Evolutionary conservation across 2,329 filamentous ascomycete species (phyloP).

Genomic region (Penicillium sp.): DNA sequence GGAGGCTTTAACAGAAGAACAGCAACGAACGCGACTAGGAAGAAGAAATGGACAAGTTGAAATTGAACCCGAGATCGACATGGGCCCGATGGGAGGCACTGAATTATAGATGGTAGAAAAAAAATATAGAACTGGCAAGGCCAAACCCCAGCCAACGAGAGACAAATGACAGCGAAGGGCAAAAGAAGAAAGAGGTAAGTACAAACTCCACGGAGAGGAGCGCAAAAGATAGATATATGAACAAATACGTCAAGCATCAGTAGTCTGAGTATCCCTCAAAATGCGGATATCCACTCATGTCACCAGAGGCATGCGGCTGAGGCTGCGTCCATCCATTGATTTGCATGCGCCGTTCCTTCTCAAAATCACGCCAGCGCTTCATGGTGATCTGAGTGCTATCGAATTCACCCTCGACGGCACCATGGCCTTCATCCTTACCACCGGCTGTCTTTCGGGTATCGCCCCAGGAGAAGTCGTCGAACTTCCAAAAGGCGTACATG

Average conservation of each 20-base stretch:
- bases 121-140: conserved; percentile 10
- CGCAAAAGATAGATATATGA: not conserved
- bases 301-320: conserved; percentile 7
- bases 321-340: conserved; percentile 25
- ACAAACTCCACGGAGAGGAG: not conserved
- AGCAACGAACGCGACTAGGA: too few relatives aligned
- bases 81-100: not conserved
- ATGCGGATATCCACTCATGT: conserved; percentile 24
- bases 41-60: not conserved
- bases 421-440: conserved; percentile 79
- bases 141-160: conserved; percentile 13
- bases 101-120: not conserved
- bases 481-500: conserved; percentile 97
- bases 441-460: conserved; percentile 94
- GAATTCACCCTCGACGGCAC: conserved; percentile 86
- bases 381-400: conserved; percentile 99
- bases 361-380: conserved; percentile 98
- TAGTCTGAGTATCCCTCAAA: conserved; percentile 37
- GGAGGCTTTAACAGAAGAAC: too few relatives aligned
- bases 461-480: conserved; percentile 99
- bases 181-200: not conserved
- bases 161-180: not conserved
- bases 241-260: conserved; percentile 12
- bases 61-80: conserved; percentile 1
- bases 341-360: conserved; percentile 50